Conservation (phyloP, 805 yeast species). For the Saccharomycopsis sp. region DNA sequence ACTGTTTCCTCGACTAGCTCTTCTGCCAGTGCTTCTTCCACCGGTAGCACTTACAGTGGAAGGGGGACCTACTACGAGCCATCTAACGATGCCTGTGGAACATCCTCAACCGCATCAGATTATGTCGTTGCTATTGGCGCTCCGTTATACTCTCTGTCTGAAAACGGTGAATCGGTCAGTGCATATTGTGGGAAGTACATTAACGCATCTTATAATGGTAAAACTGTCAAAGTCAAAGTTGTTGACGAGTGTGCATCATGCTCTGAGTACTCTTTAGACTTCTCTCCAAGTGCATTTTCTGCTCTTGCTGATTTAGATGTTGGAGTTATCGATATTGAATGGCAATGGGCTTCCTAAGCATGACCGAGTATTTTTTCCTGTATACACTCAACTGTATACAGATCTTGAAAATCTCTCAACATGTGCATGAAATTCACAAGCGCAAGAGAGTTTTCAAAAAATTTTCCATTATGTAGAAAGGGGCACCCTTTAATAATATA, state of each 20-base stretch:
- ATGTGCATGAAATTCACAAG: neutral
- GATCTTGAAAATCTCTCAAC: neutral
- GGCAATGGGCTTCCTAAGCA: constrained; percentile 29
- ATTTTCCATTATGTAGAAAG: neutral
- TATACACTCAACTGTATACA: too few relatives aligned
- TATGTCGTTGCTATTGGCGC: constrained; percentile 46
- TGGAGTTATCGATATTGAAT: constrained; percentile 49
- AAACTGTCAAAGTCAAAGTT: constrained; percentile 49
- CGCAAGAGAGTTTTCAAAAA: neutral
- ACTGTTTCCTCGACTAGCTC: constrained; percentile 16
- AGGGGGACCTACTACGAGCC: constrained; percentile 39
- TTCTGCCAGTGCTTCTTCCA: constrained; percentile 22
- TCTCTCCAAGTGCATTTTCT: constrained; percentile 54
- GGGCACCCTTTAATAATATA: neutral
- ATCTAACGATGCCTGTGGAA: constrained; percentile 51
- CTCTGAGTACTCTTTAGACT: constrained; percentile 42
- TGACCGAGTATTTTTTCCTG: too few relatives aligned
- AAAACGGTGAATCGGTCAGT: constrained; percentile 34
- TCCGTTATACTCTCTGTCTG: constrained; percentile 26
- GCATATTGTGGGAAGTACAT: constrained; percentile 48
- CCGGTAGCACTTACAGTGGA: constrained; percentile 27
- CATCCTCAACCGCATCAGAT: constrained; percentile 38
- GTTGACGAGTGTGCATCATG: constrained; percentile 56
- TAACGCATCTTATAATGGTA: constrained; percentile 39
- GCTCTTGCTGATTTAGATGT: constrained; percentile 42